Conservation (phyloP, 148 eudicot genomes). For the Beta vulgaris region DNA sequence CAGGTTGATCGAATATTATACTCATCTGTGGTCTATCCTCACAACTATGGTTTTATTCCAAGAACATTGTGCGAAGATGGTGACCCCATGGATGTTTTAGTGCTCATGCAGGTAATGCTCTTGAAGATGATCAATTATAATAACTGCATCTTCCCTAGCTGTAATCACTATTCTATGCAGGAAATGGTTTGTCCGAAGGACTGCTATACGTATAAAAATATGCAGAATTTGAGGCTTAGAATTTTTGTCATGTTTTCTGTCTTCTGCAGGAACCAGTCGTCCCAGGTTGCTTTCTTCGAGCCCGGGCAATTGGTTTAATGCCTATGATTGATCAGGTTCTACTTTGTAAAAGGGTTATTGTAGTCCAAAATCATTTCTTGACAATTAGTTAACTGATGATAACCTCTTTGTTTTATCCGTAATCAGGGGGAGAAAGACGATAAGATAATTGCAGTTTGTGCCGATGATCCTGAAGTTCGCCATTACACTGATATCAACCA, state of each 20-base stretch:
- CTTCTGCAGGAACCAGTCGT: slow-evolving; percentile 66
- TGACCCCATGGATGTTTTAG: slow-evolving; percentile 84
- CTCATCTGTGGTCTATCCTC: slow-evolving; percentile 94
- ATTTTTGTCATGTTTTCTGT: slow-evolving; percentile 4
- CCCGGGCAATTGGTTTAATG: slow-evolving; percentile 83
- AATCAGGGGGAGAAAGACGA: slow-evolving; percentile 84
- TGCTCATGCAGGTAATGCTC: slow-evolving; percentile 73
- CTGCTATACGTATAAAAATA: neutral
- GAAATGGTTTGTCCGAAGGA: neutral
- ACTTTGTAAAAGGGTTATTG: neutral
- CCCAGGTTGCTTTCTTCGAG: slow-evolving; percentile 87
- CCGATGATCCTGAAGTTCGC: slow-evolving; percentile 85
- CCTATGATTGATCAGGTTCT: slow-evolving; percentile 97
- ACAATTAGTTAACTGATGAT: neutral
- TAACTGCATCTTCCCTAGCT: neutral
- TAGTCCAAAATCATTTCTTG: neutral
- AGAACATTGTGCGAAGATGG: slow-evolving; percentile 79
- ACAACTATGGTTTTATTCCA: slow-evolving; percentile 92
- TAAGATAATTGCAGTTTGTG: slow-evolving; percentile 86
- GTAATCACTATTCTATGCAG: neutral
- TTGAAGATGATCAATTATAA: neutral
- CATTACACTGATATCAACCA: slow-evolving; percentile 66
- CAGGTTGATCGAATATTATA: slow-evolving; percentile 89
- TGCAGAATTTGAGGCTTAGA: neutral
- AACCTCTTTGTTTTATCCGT: neutral